phyloP scores from a whole-genome alignment of 2,329 filamentous ascomycete genomes.

The Immersiporthe knoxdaviesiana region DNA sequence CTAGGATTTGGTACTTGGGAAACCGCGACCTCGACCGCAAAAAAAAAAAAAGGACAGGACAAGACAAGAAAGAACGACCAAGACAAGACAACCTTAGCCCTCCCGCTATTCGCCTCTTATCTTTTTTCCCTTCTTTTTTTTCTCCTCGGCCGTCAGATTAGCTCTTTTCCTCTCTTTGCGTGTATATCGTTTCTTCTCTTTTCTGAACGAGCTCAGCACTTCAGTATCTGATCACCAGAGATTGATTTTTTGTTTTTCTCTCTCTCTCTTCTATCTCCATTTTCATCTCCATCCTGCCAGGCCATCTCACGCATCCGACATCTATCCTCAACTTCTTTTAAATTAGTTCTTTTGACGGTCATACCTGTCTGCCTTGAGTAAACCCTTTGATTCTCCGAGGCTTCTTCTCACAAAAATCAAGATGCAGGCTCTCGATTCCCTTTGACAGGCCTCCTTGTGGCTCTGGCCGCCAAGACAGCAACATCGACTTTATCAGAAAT shows the following conservation, averaged over 20 bases:
- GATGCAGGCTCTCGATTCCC: conserved; percentile 29
- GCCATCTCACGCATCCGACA: background rate
- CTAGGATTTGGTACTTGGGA: background rate
- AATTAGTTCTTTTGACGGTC: conserved; percentile 14
- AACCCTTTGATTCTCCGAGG: conserved; percentile 19
- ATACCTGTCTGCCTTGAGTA: conserved; percentile 24
- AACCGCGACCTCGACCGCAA: background rate
- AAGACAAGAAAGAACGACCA: background rate
- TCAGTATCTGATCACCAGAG: background rate
- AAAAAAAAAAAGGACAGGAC: background rate
- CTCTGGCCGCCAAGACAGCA: background rate
- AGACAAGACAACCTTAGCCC: background rate
- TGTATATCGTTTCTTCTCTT: background rate
- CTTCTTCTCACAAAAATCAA: conserved; percentile 29
- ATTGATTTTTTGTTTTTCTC: background rate
- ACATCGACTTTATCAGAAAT: background rate
- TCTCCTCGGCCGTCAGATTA: background rate
- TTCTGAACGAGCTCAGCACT: background rate
- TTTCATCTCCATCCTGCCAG: background rate
- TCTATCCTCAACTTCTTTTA: background rate
- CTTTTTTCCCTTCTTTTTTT: background rate
- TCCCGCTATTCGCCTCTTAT: conserved; percentile 2
- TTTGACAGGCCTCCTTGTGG: conserved; percentile 16
- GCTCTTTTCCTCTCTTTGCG: background rate
- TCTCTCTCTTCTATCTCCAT: no score